Evolutionary conservation across 2,329 filamentous ascomycete species (phyloP), one percentile per base, ranked within the genome.

Genomic region (Bipolaris victoriae): DNA sequence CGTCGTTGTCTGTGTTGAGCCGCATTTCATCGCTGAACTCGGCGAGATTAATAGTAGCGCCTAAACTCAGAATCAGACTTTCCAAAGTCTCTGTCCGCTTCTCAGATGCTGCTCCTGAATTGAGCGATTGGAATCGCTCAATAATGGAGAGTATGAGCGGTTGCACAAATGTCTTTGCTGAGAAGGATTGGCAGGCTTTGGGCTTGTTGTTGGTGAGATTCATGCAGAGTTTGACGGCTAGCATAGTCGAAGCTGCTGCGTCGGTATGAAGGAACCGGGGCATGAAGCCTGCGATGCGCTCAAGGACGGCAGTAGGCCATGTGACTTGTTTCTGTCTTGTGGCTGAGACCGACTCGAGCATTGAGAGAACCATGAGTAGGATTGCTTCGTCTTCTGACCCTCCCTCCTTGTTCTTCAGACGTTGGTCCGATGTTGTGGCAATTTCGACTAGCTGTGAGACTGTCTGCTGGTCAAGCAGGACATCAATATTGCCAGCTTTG

Each of bases 131-230:
- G 44, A 74, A 76, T 13, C 64, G 65, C 4, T 66, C 49, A 22
- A 67, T 62, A 37, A 77, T 73, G 7, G 67, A 71, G 3, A 40
- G 50, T 13, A 73, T 40, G 3, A 82, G 64, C 31, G 72, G 65
- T 16, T 75, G 74, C 5, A 86, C 81, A 24, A 89, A 82, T 1
- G 80, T 78, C 2, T 56, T 76, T 67, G 37, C 79, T 71, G 89
- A 84, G 67, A 96, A 92, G 3, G 85, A 79, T 29, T 86, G 83
- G 39, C 90, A 92, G 11, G 91, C 87, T 13, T 81, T 80, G 0
- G 84, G 78, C 60, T 90, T 90, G 65, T 92, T 91, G 78, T 97
- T 97, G 7, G 92, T 95, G 48, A 93, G 83, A 68, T 96, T 96
- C 61, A 97, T 84, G 35, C 91, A 88, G 3, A 97, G 82, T 55